Evolutionary conservation across 352 stramenopile species (phyloP), one percentile per base, ranked within the genome.

Genomic region (Globisporangium okanoganense): DNA sequence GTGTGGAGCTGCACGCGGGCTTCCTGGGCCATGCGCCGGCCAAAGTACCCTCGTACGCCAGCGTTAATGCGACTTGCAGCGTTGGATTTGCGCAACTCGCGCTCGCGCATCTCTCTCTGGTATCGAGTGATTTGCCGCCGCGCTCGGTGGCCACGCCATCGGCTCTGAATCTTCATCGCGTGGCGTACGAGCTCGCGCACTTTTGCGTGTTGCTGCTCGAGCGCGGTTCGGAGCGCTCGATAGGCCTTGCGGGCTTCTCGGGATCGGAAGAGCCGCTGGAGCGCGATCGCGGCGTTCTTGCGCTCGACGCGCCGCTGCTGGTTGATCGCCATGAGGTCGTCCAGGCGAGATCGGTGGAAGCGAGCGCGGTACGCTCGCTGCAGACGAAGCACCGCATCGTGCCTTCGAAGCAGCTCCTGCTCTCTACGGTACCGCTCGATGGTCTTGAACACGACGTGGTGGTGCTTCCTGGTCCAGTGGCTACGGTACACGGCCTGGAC

Each of bases 271-370:
- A 90, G 69, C 6, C 79, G 70, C 54, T 93, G 84, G 16, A 91
- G 63, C 14, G 71, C 62, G 0, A 73, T 72, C 8, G 81, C 84
- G 12, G 79, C 79, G 13, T 85, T 68, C 8, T 67, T 47, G 45
- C 79, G 69, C 59, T 93, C 79, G 49, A 76, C 68, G 13, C 81
- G 73, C 0, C 73, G 76, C 22, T 69, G 72, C 47, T 85, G 72
- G 40, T 90, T 86, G 33, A 91, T 75, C 13, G 71, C 69, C 61
- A 91, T 89, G 55, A 93, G 43, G 38, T 93, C 84, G 47, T 87
- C 79, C 38, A 93, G 76, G 3, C 75, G 72, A n/a, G 79, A 90
- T 4, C 84, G 72, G 38, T 82, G 76, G 62, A 88, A 88, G 3
- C 82, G 75, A 18, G 73, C 70, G 6, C 79, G 81, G 33, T 87